These are phyloP conservation scores for Nothophytophthora sp. DNA, from an alignment of 352 stramenopile genomes.

Conservation along the genomic window DNA sequence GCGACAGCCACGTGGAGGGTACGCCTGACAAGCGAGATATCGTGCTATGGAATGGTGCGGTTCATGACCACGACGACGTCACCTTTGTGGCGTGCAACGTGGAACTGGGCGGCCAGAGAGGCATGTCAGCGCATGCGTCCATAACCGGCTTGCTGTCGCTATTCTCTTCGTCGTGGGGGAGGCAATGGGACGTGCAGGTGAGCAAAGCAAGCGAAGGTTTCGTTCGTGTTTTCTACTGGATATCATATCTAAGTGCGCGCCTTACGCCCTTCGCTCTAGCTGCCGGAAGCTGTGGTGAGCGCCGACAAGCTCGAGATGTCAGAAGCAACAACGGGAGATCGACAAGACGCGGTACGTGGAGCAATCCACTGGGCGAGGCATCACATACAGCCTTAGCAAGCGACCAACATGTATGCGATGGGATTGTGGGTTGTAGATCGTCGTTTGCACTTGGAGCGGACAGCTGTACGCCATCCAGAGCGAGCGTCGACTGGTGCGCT, in stretches of 20 bases:
- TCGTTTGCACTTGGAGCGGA: constrained; percentile 76
- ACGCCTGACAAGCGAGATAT: constrained; percentile 17
- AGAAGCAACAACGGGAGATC: constrained; percentile 12
- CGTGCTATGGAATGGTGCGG: constrained; percentile 33
- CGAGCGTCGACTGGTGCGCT: constrained; percentile 43
- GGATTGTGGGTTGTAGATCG: too few species aligned
- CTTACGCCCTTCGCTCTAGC: constrained; percentile 16
- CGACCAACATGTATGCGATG: too few species aligned
- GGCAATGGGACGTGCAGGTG: constrained; percentile 54
- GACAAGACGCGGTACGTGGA: constrained; percentile 32
- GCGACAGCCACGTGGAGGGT: neutral
- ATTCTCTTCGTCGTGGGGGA: constrained; percentile 35
- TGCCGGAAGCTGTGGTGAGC: constrained; percentile 53
- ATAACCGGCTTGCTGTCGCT: constrained; percentile 40
- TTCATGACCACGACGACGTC: constrained; percentile 25
- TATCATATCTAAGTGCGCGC: neutral
- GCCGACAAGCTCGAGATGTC: constrained; percentile 50
- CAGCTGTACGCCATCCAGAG: constrained; percentile 54
- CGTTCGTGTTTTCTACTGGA: neutral
- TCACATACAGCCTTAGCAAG: too few species aligned
- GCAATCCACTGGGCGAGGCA: too few species aligned
- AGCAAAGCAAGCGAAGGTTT: constrained; percentile 1
- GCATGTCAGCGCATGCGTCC: constrained; percentile 37
- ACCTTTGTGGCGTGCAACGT: constrained; percentile 55
- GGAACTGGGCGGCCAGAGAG: constrained; percentile 9